phyloP scores from a whole-genome alignment of 2,329 filamentous ascomycete genomes.

The Diaporthe sp. region DNA sequence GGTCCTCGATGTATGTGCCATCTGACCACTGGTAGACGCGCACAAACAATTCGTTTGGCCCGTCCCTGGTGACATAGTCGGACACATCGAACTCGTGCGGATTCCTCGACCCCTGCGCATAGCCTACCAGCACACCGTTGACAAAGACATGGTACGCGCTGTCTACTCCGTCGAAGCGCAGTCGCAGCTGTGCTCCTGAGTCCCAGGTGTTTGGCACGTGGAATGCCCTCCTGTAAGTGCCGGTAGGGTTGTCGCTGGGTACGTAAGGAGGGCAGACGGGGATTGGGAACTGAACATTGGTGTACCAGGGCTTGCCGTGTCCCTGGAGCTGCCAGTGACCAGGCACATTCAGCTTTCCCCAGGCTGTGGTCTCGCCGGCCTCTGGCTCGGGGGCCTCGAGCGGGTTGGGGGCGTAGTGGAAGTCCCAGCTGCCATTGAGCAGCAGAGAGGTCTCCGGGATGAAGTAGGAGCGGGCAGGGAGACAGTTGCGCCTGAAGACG shows the following conservation, averaged over 20 bases:
- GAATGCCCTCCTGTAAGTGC: conserved; percentile 72
- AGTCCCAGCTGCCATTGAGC: conserved; percentile 71
- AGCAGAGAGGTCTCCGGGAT: conserved; percentile 64
- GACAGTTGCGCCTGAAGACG: conserved; percentile 66
- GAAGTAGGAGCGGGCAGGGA: conserved; percentile 66
- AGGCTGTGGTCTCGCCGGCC: conserved; percentile 49
- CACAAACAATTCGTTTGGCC: conserved; percentile 70
- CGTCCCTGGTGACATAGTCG: conserved; percentile 54
- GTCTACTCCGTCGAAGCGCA: conserved; percentile 81
- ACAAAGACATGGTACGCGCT: conserved; percentile 79
- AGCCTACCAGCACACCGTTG: conserved; percentile 75
- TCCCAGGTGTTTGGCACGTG: conserved; percentile 64
- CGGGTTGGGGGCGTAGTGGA: conserved; percentile 63
- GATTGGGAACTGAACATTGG: conserved; percentile 77
- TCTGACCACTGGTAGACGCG: conserved; percentile 81
- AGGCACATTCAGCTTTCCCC: conserved; percentile 71
- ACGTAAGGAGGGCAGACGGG: conserved; percentile 75
- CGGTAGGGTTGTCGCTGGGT: conserved; percentile 74
- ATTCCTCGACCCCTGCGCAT: conserved; percentile 78
- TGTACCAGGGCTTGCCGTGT: conserved; percentile 77
- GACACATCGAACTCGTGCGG: conserved; percentile 79
- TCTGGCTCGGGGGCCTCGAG: conserved; percentile 59
- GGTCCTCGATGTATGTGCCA: conserved; percentile 78
- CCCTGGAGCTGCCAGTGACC: conserved; percentile 81
- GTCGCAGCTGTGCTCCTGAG: conserved; percentile 63